Evolutionary conservation across 179 eudicot species (phyloP).

Genomic region (Vitellaria paradoxa): DNA sequence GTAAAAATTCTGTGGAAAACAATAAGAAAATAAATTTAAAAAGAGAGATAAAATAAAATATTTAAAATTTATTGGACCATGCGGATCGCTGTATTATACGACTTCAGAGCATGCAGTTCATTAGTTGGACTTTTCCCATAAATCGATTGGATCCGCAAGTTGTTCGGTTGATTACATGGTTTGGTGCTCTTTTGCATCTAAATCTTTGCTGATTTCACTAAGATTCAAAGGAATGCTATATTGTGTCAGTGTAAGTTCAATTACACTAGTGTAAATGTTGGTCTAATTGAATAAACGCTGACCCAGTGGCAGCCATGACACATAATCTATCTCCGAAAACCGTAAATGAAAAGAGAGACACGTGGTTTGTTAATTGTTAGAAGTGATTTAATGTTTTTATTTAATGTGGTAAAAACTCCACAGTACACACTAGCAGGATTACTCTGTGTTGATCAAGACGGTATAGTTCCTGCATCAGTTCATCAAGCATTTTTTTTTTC

Average conservation of each 20-base stretch:
- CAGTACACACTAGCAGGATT: too few species aligned
- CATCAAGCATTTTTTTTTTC: background rate
- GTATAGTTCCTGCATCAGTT: background rate
- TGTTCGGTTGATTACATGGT: background rate
- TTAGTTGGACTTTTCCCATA: background rate
- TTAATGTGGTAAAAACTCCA: too few species aligned
- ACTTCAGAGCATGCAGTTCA: background rate
- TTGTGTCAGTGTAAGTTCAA: background rate
- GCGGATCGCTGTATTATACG: background rate
- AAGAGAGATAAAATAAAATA: background rate
- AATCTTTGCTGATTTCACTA: background rate
- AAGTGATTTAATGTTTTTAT: too few species aligned
- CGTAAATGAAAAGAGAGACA: background rate
- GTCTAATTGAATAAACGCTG: background rate
- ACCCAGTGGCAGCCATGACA: background rate
- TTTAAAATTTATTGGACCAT: background rate
- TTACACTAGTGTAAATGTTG: background rate
- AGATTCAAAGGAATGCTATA: background rate
- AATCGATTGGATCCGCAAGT: background rate
- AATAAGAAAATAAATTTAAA: background rate
- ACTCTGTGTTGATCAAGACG: too few species aligned
- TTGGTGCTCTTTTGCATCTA: background rate
- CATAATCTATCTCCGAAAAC: background rate
- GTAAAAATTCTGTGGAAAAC: background rate
- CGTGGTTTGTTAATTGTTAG: too few species aligned